phyloP scores from a whole-genome alignment of 306 rosid species.

The Lagenaria siceraria region DNA sequence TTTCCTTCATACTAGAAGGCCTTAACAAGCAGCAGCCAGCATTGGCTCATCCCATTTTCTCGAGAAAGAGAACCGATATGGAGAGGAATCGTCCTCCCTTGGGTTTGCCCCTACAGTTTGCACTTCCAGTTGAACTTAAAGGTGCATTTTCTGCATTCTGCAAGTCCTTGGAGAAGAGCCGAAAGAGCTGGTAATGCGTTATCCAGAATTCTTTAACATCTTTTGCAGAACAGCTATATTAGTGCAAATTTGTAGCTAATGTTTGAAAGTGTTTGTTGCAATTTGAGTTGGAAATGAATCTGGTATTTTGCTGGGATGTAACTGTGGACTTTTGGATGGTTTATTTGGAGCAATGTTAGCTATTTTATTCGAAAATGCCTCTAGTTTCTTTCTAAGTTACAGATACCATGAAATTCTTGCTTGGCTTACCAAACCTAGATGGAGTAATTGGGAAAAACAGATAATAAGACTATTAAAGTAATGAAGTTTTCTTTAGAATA shows the following conservation, averaged over 20 bases:
- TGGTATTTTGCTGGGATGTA: neutral
- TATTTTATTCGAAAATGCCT: neutral
- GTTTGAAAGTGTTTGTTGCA: neutral
- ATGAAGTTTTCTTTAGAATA: too few relatives aligned
- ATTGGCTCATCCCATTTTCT: conserved; percentile 58
- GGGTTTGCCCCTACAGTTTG: conserved; percentile 60
- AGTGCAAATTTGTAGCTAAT: neutral
- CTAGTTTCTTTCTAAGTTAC: neutral
- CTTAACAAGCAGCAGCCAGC: conserved; percentile 92
- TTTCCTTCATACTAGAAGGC: conserved; percentile 77
- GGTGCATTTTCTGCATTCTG: conserved; percentile 59
- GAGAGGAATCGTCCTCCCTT: conserved; percentile 17
- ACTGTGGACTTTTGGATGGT: neutral
- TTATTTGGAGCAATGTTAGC: neutral
- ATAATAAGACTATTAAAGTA: too few relatives aligned
- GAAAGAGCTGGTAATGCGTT: conserved; percentile 19
- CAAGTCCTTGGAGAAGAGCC: conserved; percentile 48
- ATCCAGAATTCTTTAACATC: neutral
- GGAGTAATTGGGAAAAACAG: neutral
- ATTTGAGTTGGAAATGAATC: neutral
- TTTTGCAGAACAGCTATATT: neutral
- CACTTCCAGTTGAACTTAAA: conserved; percentile 66
- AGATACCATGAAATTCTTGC: neutral
- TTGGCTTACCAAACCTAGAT: neutral
- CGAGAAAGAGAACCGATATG: conserved; percentile 22